A percentile compares a stretch with the other conserved stretches of the same genome.
These are phyloP conservation scores for Stephania yunnanensis DNA, from an alignment of 164 flowering plant genomes.

Conservation along the genomic window DNA sequence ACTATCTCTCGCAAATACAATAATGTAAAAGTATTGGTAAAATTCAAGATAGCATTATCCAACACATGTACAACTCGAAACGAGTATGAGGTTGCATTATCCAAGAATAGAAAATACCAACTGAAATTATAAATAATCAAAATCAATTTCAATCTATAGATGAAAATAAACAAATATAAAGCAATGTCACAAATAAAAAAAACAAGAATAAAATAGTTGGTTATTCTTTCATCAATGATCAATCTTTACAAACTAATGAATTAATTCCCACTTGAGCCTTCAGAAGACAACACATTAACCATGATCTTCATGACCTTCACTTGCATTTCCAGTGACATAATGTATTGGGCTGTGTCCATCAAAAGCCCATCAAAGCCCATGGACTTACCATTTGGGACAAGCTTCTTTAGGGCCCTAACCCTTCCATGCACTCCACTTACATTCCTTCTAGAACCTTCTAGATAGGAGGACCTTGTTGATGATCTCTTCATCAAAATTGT, in stretches of 20 bases:
- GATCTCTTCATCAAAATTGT: constrained; percentile 12
- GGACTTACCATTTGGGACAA: constrained; percentile 48
- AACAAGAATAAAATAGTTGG: neutral
- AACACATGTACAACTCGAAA: constrained; percentile 2
- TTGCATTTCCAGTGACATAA: constrained; percentile 46
- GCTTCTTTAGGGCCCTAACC: constrained; percentile 49
- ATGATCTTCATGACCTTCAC: constrained; percentile 65
- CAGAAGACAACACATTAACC: constrained; percentile 29
- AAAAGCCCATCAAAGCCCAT: constrained; percentile 57
- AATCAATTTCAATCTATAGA: neutral
- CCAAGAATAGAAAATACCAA: neutral
- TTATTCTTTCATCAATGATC: neutral
- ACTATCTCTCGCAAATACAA: neutral
- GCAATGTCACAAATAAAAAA: neutral
- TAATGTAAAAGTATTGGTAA: neutral
- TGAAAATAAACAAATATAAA: neutral
- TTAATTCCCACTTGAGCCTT: neutral
- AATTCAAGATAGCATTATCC: neutral
- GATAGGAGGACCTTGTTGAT: constrained; percentile 6
- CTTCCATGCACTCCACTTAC: constrained; percentile 26
- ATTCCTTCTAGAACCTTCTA: constrained; percentile 24
- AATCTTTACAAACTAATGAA: constrained; percentile 1
- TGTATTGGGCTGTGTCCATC: constrained; percentile 67
- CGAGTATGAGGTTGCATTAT: neutral
- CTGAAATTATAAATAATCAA: neutral